Percentiles rank a stretch among this genome's conserved stretches.
Conservation (phyloP, 257 asterid genomes). For the Salvia miltiorrhiza region DNA sequence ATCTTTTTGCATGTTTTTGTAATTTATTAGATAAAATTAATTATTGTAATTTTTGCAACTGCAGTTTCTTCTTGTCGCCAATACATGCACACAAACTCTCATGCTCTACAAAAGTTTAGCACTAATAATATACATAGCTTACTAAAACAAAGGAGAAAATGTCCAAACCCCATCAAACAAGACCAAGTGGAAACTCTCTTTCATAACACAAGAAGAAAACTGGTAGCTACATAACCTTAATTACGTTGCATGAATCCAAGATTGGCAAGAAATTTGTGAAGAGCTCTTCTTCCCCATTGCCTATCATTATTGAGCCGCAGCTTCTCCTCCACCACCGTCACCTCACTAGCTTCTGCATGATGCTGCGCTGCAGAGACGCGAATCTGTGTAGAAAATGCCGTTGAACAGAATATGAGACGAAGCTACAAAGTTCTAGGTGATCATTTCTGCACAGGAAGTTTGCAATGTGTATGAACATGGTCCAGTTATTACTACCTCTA, state of each 20-base stretch:
- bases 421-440: not conserved
- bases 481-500: constrained; percentile 21
- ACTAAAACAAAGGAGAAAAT: not conserved
- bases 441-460: not conserved
- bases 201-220: not conserved
- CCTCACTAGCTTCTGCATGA: constrained; percentile 25
- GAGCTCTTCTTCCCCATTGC: constrained; percentile 60
- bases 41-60: no score
- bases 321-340: constrained; percentile 11
- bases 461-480: not conserved
- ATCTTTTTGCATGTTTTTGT: no score
- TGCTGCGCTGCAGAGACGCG: constrained; percentile 5
- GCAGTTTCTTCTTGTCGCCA: no score
- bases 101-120: not conserved
- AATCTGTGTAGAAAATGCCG: not conserved
- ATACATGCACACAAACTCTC: no score
- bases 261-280: constrained; percentile 48
- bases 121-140: not conserved
- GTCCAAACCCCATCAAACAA: constrained; percentile 10
- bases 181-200: not conserved
- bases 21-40: no score
- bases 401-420: not conserved
- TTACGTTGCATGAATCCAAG: constrained; percentile 38
- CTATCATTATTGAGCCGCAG: constrained; percentile 25
- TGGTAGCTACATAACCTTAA: not conserved